Evolutionary conservation across 2,329 filamentous ascomycete genomes (phyloP), one percentile per base, ranked within the genome.

Genomic region (Cytospora paraplurivora): DNA sequence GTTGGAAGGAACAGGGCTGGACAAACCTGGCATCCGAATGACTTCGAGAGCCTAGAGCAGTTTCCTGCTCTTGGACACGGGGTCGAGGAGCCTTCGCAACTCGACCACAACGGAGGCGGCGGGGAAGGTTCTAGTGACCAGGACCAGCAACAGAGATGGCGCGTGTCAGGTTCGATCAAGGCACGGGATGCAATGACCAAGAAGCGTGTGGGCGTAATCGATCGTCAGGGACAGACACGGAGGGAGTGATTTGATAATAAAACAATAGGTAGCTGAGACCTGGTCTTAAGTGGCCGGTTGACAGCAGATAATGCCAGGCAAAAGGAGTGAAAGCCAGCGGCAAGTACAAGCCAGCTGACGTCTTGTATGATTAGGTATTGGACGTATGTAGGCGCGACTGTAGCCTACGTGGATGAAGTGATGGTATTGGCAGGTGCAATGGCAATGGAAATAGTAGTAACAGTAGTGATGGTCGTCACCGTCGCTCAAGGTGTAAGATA

Each of bases 21-120:
- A 67, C 65, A 47, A 62, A 67, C 65, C 65, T 56, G 65, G 65
- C 65, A 67, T 67, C 52, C 65, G 62, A 63, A 21, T 52, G 33
- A 51, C 47, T 47, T 65, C 50, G 54, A 59, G 54, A 33, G 57
- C 56, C 65, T 62, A 60, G 65, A 67, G 65, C 65, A 67, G 65
- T 60, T 59, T 59, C 59, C 65, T 63, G 65, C 65, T 61, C 65
- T 44, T 44, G 54, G 57, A 66, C 61, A 59, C 51, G 53, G 27
- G 57, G 64, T 63, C 62, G 50, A 49, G 57, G 35, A 59, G 60
- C 64, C 64, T 59, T 57, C 50, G 53, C 61, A 58, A 54, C 38
- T 52, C 64, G 55, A 49, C 59, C 54, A 62, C 61, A 41, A 27
- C 19, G 57, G 44, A 41, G 57, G 57, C 41, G 57, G 27, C 27